phyloP scores from a whole-genome alignment of 331 rosid genomes.

The Rhamnella rubrinervis region DNA sequence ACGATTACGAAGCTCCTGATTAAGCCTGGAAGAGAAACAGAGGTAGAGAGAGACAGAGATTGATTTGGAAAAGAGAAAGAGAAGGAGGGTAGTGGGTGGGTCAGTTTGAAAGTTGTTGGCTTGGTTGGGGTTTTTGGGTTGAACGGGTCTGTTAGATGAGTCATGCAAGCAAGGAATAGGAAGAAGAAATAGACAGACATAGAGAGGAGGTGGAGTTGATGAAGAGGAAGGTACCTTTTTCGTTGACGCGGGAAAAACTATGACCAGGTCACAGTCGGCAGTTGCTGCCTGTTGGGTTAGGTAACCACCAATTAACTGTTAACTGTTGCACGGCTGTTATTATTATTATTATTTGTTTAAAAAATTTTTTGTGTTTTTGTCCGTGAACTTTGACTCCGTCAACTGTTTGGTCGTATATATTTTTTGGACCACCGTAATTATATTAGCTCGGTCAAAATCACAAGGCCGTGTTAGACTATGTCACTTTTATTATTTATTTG shows the following conservation, averaged over 20 bases:
- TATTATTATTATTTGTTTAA: no score
- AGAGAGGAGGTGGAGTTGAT: slow-evolving; percentile 31
- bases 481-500: no score
- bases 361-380: no score
- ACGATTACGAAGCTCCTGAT: background rate
- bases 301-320: no score
- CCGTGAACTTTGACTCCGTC: no score
- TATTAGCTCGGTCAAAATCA: no score
- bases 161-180: slow-evolving; percentile 38
- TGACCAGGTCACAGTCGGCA: slow-evolving; percentile 32
- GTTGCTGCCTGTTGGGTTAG: background rate
- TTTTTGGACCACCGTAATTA: no score
- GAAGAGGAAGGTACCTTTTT: slow-evolving; percentile 37
- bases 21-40: slow-evolving; percentile 1
- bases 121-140: background rate
- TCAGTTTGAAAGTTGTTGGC: background rate
- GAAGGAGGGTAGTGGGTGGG: slow-evolving; percentile 10
- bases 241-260: slow-evolving; percentile 48
- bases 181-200: background rate
- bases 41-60: background rate
- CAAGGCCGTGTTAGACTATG: no score
- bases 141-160: slow-evolving; percentile 40
- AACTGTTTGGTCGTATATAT: no score
- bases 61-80: background rate
- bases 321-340: no score